These are phyloP conservation scores for Russula brevipes DNA, from an alignment of 768 basidiomycete genomes.

Conservation along the genomic window DNA sequence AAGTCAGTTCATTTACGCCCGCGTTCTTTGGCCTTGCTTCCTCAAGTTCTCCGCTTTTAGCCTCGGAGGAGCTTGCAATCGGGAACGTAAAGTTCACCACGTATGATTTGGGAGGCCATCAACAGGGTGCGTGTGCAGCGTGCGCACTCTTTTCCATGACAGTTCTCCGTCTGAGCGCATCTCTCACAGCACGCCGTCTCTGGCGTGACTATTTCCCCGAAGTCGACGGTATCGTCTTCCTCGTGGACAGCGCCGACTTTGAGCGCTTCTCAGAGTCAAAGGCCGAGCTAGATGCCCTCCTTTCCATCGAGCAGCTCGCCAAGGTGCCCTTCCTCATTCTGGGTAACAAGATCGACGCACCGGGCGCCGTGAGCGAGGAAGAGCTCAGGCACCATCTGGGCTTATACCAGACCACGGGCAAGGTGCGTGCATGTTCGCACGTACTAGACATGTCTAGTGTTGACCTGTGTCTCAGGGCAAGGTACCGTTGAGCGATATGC, in stretches of 20 bases:
- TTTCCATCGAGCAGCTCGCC: conserved; percentile 90
- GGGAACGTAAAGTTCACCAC: conserved; percentile 99
- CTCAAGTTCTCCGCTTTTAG: conserved; percentile 39
- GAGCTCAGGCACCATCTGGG: conserved; percentile 94
- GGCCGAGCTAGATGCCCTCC: conserved; percentile 92
- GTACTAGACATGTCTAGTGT: background rate
- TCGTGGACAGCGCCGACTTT: conserved; percentile 95
- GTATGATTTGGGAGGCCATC: conserved; percentile 96
- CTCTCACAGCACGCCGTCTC: conserved; percentile 74
- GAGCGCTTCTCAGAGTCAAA: conserved; percentile 96
- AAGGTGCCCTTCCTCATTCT: conserved; percentile 98
- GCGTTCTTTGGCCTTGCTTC: conserved; percentile 9
- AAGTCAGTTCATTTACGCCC: conserved; percentile 50
- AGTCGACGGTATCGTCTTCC: conserved; percentile 97
- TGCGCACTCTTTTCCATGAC: conserved; percentile 9
- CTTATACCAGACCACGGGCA: conserved; percentile 98
- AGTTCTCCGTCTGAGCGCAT: background rate
- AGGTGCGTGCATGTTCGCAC: conserved; percentile 49
- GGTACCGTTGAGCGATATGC: conserved; percentile 91
- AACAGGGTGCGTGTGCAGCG: conserved; percentile 62
- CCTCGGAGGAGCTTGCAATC: conserved; percentile 97
- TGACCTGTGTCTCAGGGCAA: conserved; percentile 63
- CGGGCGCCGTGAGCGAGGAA: conserved; percentile 95
- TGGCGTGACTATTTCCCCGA: conserved; percentile 99
- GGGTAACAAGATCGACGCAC: conserved; percentile 99